A percentile compares a stretch with the other conserved stretches of the same genome.
These are phyloP conservation scores for Umbelopsis sp. DNA, from an alignment of 371 early-diverging fungal genomes.

Conservation along the genomic window DNA sequence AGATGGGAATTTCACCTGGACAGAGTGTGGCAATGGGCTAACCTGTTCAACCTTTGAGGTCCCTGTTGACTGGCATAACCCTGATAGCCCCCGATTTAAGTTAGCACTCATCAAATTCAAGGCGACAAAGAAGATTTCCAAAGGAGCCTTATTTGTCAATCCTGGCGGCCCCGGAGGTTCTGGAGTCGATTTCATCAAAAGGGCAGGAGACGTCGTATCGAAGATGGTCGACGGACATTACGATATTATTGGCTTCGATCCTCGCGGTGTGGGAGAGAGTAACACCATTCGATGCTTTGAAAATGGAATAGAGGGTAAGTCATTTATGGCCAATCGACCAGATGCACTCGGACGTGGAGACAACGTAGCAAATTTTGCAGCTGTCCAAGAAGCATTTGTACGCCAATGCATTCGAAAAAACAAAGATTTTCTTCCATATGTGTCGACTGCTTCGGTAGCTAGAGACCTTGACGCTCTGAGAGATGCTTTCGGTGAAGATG, in stretches of 20 bases:
- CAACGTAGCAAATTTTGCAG: slow-evolving; percentile 10
- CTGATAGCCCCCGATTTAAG: not conserved
- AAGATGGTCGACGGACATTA: slow-evolving; percentile 27
- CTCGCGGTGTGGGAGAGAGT: slow-evolving; percentile 35
- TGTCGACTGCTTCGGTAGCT: slow-evolving; percentile 36
- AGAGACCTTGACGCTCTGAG: slow-evolving; percentile 40
- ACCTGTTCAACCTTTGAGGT: slow-evolving; percentile 8
- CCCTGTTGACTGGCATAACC: slow-evolving; percentile 14
- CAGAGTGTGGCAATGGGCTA: not conserved
- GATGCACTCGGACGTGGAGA: not conserved
- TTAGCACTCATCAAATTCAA: not conserved
- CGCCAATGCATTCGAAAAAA: slow-evolving; percentile 21
- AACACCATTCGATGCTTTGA: slow-evolving; percentile 32
- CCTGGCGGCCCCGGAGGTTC: slow-evolving; percentile 33
- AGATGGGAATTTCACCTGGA: slow-evolving; percentile 18
- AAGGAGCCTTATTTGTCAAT: slow-evolving; percentile 15
- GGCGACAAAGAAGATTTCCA: not conserved
- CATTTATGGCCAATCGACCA: not conserved
- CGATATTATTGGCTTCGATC: slow-evolving; percentile 43
- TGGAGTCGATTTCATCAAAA: slow-evolving; percentile 22
- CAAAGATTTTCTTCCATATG: slow-evolving; percentile 23
- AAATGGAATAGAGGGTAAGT: slow-evolving; percentile 8
- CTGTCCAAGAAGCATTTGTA: slow-evolving; percentile 8
- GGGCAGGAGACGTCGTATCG: slow-evolving; percentile 19
- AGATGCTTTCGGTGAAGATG: slow-evolving; percentile 27